Evolutionary conservation across 495 filamentous ascomycete species (phyloP).

Genomic region (Penicillium chermesinum): DNA sequence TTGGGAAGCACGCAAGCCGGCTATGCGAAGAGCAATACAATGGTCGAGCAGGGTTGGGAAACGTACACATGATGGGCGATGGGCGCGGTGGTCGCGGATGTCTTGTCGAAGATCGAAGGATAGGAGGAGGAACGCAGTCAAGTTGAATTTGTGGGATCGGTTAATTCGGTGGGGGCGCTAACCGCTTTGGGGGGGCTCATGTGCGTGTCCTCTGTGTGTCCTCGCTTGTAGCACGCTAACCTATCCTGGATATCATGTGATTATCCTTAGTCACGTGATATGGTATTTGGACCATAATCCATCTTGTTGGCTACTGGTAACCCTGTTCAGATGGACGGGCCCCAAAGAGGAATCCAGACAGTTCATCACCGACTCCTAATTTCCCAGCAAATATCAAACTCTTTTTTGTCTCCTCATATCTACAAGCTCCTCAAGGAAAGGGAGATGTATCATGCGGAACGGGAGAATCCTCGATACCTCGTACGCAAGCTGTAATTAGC

Average conservation of each 20-base stretch:
- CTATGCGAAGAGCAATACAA: neutral
- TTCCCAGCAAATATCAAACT: too few species aligned
- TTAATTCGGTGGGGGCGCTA: constrained; percentile 31
- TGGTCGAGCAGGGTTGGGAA: constrained; percentile 11
- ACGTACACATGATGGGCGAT: constrained; percentile 59
- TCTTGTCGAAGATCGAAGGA: constrained; percentile 44
- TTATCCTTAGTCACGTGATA: constrained; percentile 14
- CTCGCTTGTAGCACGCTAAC: constrained; percentile 35
- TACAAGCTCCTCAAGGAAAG: too few species aligned
- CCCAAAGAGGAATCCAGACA: too few species aligned
- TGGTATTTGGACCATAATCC: too few species aligned
- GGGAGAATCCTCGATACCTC: too few species aligned
- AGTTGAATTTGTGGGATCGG: constrained; percentile 45
- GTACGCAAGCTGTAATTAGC: too few species aligned
- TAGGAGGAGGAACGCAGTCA: constrained; percentile 37
- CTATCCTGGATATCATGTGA: constrained; percentile 14
- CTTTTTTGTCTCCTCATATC: too few species aligned
- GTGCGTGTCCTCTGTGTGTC: constrained; percentile 24
- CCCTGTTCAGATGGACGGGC: too few species aligned
- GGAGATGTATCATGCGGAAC: too few species aligned
- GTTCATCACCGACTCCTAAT: too few species aligned
- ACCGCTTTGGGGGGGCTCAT: constrained; percentile 13
- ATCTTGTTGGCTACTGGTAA: too few species aligned
- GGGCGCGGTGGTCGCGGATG: constrained; percentile 41
- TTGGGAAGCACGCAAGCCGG: neutral